Conservation (phyloP, 306 rosid genomes). For the Ammopiptanthus mongolicus region DNA sequence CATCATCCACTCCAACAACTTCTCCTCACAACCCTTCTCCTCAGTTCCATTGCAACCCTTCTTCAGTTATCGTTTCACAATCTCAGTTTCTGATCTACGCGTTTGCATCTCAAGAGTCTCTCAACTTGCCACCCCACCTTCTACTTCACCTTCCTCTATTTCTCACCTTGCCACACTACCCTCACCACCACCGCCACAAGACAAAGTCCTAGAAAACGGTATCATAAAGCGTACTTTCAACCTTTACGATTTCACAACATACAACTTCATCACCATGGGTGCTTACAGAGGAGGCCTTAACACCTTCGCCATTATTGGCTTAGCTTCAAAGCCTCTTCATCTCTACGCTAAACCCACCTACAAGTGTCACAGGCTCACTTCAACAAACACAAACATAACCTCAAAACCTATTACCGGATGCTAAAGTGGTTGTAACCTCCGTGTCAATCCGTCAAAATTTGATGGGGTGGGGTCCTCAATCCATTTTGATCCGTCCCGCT, state of each 20-base stretch:
- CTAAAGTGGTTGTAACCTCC: too few species aligned
- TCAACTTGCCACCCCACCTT: background rate
- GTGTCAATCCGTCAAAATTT: too few species aligned
- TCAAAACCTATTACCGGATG: constrained; percentile 24
- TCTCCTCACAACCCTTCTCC: constrained; percentile 54
- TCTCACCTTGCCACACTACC: background rate
- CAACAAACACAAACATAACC: too few species aligned
- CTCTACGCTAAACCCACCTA: constrained; percentile 59
- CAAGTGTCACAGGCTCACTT: constrained; percentile 21
- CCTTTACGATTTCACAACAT: constrained; percentile 69
- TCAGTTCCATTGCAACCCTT: constrained; percentile 65
- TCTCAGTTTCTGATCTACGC: constrained; percentile 78
- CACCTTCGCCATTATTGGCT: constrained; percentile 70
- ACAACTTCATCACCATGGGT: constrained; percentile 75
- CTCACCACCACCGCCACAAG: constrained; percentile 18
- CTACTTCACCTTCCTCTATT: background rate
- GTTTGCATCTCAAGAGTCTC: constrained; percentile 60
- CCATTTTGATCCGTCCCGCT: too few species aligned
- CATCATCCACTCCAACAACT: too few species aligned
- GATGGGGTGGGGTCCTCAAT: too few species aligned
- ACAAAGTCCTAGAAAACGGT: constrained; percentile 37
- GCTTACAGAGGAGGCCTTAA: constrained; percentile 80
- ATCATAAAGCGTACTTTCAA: constrained; percentile 52
- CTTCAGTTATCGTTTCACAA: constrained; percentile 79
- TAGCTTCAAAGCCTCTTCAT: constrained; percentile 88